Evolutionary conservation across 768 basidiomycete species (phyloP).

Genomic region (Mycena capillaripes): DNA sequence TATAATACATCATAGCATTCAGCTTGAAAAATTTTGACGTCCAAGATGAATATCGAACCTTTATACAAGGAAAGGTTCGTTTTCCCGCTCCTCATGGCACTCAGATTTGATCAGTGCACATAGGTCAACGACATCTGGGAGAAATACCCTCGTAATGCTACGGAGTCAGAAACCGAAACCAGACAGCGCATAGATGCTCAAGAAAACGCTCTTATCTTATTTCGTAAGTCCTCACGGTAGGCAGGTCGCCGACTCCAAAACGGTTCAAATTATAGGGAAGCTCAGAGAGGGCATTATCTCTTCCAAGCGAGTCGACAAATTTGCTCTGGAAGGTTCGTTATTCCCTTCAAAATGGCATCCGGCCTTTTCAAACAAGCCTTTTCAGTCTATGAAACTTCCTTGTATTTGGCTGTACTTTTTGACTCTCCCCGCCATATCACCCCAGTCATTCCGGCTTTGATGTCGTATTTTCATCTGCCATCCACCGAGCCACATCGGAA

Average conservation of each 20-base stretch:
- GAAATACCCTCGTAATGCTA: conserved; percentile 46
- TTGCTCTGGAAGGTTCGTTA: conserved; percentile 76
- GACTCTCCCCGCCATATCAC: conserved; percentile 71
- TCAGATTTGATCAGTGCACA: neutral
- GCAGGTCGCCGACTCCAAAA: neutral
- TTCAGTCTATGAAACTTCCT: conserved; percentile 81
- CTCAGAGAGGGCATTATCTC: conserved; percentile 81
- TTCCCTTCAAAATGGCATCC: neutral
- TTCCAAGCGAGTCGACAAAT: conserved; percentile 68
- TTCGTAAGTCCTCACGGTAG: conserved; percentile 63
- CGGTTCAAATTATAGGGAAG: conserved; percentile 65
- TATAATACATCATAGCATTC: conserved; percentile 50
- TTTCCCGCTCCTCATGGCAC: neutral
- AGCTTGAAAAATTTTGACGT: conserved; percentile 72
- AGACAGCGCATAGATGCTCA: conserved; percentile 66
- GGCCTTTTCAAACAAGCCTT: neutral
- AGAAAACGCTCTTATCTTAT: conserved; percentile 80
- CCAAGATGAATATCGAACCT: conserved; percentile 78
- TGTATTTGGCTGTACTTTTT: conserved; percentile 76
- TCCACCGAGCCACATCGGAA: conserved; percentile 39
- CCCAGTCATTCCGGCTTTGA: conserved; percentile 71
- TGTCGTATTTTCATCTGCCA: conserved; percentile 62
- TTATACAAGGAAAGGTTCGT: conserved; percentile 75
- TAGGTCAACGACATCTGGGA: conserved; percentile 67
- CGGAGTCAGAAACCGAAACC: conserved; percentile 49